phyloP scores from a whole-genome alignment of 495 filamentous ascomycete genomes.

The Penicillium angulare region DNA sequence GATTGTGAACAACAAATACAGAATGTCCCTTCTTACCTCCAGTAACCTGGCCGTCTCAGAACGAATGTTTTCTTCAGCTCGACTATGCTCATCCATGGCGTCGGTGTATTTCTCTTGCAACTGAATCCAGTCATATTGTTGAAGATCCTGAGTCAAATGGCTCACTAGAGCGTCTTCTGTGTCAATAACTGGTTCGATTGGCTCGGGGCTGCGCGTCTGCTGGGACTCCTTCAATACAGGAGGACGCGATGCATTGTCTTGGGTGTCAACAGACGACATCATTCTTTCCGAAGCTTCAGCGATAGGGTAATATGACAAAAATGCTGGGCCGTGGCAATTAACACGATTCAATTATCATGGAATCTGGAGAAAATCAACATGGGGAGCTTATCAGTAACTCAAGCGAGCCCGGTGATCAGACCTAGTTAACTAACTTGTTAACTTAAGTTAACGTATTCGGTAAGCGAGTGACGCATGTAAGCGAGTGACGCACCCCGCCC shows the following conservation, averaged over 20 bases:
- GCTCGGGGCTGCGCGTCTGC: slow-evolving; percentile 9
- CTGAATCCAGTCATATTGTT: slow-evolving; percentile 63
- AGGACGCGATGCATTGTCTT: neutral
- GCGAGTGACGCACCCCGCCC: neutral
- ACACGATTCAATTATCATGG: too few species aligned
- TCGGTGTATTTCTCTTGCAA: slow-evolving; percentile 62
- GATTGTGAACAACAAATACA: neutral
- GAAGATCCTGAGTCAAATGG: slow-evolving; percentile 25
- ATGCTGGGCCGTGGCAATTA: too few species aligned
- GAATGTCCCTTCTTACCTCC: slow-evolving; percentile 46
- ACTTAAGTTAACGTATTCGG: neutral
- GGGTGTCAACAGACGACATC: neutral
- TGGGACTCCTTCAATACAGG: neutral
- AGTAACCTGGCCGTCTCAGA: slow-evolving; percentile 62
- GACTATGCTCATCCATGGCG: slow-evolving; percentile 57
- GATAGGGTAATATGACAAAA: too few species aligned
- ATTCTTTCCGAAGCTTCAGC: too few species aligned
- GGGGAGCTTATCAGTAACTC: too few species aligned
- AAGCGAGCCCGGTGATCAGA: too few species aligned
- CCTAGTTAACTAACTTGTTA: neutral
- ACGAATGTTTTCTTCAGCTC: slow-evolving; percentile 59
- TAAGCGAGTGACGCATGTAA: neutral
- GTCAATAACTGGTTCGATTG: slow-evolving; percentile 2
- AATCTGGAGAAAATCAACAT: too few species aligned
- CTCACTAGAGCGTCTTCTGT: slow-evolving; percentile 15